Evolutionary conservation across 768 basidiomycete genomes (phyloP).

Genomic region (Phylloporus sp.): DNA sequence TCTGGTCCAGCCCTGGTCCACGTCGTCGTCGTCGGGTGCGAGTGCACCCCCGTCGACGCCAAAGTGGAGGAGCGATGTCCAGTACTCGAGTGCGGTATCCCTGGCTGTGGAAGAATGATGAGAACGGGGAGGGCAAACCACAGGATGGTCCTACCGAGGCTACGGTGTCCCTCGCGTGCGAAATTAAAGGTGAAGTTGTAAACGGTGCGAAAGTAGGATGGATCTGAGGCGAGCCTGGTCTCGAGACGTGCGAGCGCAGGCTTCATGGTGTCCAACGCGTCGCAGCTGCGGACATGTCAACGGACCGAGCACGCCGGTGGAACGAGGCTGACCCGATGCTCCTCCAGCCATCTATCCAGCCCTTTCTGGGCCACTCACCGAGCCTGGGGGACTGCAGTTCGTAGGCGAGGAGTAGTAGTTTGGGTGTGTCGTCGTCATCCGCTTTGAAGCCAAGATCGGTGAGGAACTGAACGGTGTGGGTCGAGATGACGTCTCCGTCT

Average conservation of each 20-base stretch:
- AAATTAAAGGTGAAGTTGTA: constrained; percentile 83
- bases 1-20: constrained; percentile 50
- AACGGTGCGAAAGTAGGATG: constrained; percentile 69
- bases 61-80: constrained; percentile 71
- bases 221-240: constrained; percentile 57
- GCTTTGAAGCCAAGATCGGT: constrained; percentile 27
- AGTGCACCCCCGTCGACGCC: constrained; percentile 68
- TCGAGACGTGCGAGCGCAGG: constrained; percentile 50
- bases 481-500: constrained; percentile 59
- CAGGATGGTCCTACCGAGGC: constrained; percentile 53
- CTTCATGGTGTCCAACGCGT: constrained; percentile 62
- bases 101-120: constrained; percentile 39
- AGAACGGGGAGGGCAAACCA: neutral
- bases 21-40: constrained; percentile 39
- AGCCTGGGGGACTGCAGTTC: constrained; percentile 74
- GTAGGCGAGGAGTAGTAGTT: constrained; percentile 71
- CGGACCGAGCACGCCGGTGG: constrained; percentile 3
- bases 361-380: constrained; percentile 65
- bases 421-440: constrained; percentile 75
- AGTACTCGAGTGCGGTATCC: constrained; percentile 74
- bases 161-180: constrained; percentile 76
- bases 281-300: constrained; percentile 44
- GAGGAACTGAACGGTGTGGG: constrained; percentile 77
- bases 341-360: constrained; percentile 84
- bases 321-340: constrained; percentile 50